Percentiles rank a stretch among this genome's conserved stretches.
Evolutionary conservation across 306 rosid species (phyloP).

Genomic region (Senna tora): DNA sequence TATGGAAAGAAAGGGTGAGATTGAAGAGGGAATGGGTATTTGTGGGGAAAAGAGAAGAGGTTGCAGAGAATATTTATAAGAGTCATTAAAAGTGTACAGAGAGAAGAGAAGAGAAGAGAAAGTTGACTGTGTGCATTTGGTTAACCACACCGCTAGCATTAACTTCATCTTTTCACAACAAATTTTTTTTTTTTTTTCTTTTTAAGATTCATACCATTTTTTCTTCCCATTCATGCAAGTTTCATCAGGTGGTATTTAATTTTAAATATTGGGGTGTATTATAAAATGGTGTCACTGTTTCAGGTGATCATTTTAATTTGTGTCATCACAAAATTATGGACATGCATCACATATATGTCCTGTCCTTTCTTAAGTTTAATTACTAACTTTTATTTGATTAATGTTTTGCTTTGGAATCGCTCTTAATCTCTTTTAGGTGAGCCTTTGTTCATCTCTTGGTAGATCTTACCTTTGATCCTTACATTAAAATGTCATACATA

Average conservation of each 20-base stretch:
- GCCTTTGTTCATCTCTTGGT: too few species aligned
- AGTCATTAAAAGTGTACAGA: slow-evolving; percentile 9
- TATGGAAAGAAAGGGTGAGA: not conserved
- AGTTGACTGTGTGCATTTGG: slow-evolving; percentile 53
- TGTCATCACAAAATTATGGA: too few species aligned
- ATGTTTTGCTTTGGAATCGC: too few species aligned
- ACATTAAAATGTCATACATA: too few species aligned
- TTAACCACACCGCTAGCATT: slow-evolving; percentile 52
- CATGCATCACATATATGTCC: too few species aligned
- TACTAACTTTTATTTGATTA: too few species aligned
- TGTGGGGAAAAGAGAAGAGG: slow-evolving; percentile 29
- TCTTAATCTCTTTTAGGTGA: too few species aligned
- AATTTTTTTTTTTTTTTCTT: not conserved
- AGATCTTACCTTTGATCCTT: too few species aligned
- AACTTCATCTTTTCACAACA: slow-evolving; percentile 32
- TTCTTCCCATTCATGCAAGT: slow-evolving; percentile 27
- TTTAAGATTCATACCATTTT: not conserved
- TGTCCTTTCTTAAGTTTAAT: too few species aligned
- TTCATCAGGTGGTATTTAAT: not conserved
- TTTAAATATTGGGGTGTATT: too few species aligned
- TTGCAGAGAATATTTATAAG: slow-evolving; percentile 45
- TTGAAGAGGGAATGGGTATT: not conserved
- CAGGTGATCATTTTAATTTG: too few species aligned
- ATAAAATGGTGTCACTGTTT: too few species aligned
- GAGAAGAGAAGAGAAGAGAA: slow-evolving; percentile 18